phyloP scores from a whole-genome alignment of 345 rosid species.

The Tarenaya hassleriana region DNA sequence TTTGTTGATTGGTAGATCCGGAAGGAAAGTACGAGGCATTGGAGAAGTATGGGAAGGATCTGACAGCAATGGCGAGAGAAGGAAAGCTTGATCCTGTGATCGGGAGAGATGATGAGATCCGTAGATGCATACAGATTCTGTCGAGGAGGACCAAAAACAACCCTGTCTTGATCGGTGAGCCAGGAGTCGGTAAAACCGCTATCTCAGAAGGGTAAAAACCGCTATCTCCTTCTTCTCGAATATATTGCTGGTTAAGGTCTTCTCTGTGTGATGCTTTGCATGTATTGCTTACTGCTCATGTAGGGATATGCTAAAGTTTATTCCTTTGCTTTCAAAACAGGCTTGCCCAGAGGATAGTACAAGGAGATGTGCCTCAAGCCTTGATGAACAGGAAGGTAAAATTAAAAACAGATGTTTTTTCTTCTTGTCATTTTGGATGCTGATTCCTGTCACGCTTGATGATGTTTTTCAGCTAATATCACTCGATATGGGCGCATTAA shows the following conservation, averaged over 20 bases:
- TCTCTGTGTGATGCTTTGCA: no score
- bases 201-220: conserved; percentile 99
- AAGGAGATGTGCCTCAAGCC: conserved; percentile 99
- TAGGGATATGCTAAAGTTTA: no score
- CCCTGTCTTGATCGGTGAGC: conserved; percentile 97
- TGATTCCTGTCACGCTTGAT: no score
- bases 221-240: no score
- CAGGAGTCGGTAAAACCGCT: conserved; percentile 99
- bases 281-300: no score
- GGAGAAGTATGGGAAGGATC: conserved; percentile 92
- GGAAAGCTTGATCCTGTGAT: conserved; percentile 99
- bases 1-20: conserved; percentile 79
- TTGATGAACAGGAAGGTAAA: conserved; percentile 88
- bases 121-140: conserved; percentile 95
- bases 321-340: conserved; percentile 47
- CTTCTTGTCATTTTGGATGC: background rate
- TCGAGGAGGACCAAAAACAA: conserved; percentile 98
- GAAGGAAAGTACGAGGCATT: conserved; percentile 97
- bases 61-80: conserved; percentile 92
- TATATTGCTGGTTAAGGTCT: no score
- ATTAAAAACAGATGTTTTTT: background rate
- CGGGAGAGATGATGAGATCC: conserved; percentile 98
- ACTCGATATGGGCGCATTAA: conserved; percentile 97
- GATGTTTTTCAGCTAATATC: conserved; percentile 67
- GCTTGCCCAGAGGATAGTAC: conserved; percentile 98